Conservation (phyloP, 345 rosid species). For the Aurinia saxatilis region DNA sequence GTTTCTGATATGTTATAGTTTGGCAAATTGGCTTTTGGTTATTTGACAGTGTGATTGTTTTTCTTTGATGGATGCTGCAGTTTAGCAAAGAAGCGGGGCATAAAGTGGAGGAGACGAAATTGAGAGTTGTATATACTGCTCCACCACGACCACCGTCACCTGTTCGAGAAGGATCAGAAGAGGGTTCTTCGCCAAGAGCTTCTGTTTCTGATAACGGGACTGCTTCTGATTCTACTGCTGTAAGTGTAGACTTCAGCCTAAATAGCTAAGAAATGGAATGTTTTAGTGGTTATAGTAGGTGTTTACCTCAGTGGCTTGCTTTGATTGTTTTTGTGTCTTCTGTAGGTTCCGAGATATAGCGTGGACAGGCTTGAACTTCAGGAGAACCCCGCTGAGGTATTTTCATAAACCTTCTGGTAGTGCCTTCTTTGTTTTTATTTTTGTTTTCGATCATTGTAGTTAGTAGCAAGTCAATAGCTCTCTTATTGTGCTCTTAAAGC, state of each 20-base stretch:
- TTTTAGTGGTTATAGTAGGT: background rate
- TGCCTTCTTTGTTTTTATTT: background rate
- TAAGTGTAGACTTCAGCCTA: constrained; percentile 28
- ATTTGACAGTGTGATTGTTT: background rate
- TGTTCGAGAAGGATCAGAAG: constrained; percentile 73
- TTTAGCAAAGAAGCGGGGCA: constrained; percentile 61
- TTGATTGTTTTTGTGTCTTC: constrained; percentile 17
- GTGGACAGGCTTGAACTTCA: constrained; percentile 40
- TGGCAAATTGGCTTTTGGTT: background rate
- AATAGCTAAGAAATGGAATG: background rate
- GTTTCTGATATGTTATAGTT: background rate
- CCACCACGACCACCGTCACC: constrained; percentile 79
- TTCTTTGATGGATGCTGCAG: constrained; percentile 24
- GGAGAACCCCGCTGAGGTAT: constrained; percentile 60
- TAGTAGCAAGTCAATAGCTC: background rate
- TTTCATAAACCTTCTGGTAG: background rate
- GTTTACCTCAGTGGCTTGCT: background rate
- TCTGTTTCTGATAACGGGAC: constrained; percentile 58
- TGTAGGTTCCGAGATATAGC: constrained; percentile 46
- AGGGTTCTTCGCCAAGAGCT: constrained; percentile 69
- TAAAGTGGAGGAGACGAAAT: constrained; percentile 60
- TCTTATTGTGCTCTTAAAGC: background rate
- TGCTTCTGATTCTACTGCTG: constrained; percentile 47
- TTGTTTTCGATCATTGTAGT: background rate
- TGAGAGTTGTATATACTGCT: constrained; percentile 74